phyloP scores from a whole-genome alignment of 2,329 filamentous ascomycete genomes.

The Fusarium hostae region DNA sequence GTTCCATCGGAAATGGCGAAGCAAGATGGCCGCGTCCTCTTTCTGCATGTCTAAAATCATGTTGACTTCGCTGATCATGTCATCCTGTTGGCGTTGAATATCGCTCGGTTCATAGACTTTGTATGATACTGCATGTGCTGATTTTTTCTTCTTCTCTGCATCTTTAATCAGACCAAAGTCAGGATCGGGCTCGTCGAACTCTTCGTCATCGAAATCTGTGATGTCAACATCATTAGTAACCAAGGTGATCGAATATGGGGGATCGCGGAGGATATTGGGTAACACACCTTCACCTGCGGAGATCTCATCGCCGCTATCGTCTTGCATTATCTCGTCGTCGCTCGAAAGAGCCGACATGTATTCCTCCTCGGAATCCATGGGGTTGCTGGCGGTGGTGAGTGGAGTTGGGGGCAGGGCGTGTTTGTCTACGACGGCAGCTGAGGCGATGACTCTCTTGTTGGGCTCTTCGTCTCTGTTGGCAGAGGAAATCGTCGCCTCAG shows the following conservation, averaged over 20 bases:
- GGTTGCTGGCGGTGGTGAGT: conserved; percentile 63
- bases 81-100: conserved; percentile 86
- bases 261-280: conserved; percentile 21
- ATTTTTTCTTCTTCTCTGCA: conserved; percentile 75
- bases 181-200: conserved; percentile 67
- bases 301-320: conserved; percentile 80
- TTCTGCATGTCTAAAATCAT: conserved; percentile 89
- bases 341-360: conserved; percentile 86
- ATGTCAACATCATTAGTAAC: conserved; percentile 25
- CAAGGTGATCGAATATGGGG: conserved; percentile 6
- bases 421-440: conserved; percentile 55
- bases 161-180: conserved; percentile 69
- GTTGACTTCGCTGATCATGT: conserved; percentile 89
- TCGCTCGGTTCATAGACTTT: conserved; percentile 82
- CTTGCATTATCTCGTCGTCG: conserved; percentile 77
- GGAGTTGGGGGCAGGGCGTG: conserved; percentile 67
- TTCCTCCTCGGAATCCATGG: conserved; percentile 96
- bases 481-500: conserved; percentile 70
- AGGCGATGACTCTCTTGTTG: conserved; percentile 68
- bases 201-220: conserved; percentile 67
- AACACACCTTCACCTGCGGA: conserved; percentile 62
- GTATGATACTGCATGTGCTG: conserved; percentile 85
- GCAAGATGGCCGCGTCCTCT: conserved; percentile 89
- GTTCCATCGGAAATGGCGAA: conserved; percentile 94
- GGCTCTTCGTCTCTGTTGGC: conserved; percentile 54